Evolutionary conservation across 164 flowering plant species (phyloP).

Genomic region (Vitis riparia): DNA sequence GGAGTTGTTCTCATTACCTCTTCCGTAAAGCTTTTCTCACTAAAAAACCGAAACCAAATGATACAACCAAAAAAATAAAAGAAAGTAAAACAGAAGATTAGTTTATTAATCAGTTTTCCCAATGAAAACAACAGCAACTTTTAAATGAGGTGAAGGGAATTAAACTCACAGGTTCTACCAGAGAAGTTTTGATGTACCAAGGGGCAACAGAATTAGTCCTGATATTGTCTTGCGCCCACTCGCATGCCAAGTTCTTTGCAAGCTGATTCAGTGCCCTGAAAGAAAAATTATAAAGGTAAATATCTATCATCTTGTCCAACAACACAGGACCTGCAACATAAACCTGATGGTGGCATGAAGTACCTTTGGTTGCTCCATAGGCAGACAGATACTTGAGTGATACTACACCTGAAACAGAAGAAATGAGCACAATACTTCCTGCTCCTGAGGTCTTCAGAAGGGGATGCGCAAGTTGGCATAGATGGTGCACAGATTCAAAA

Average conservation of each 20-base stretch:
- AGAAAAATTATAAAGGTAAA: neutral
- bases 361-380: conserved; percentile 53
- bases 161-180: conserved; percentile 4
- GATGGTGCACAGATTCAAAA: conserved; percentile 47
- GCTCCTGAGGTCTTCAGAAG: conserved; percentile 46
- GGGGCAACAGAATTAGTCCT: conserved; percentile 22
- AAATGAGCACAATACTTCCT: conserved; percentile 51
- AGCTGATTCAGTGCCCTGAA: conserved; percentile 37
- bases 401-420: conserved; percentile 43
- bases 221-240: conserved; percentile 26
- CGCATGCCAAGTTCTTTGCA: conserved; percentile 17
- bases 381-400: conserved; percentile 19
- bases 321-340: neutral
- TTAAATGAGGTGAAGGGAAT: too few relatives aligned
- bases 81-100: too few relatives aligned
- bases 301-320: too few relatives aligned
- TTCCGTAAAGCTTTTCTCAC: conserved; percentile 10
- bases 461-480: conserved; percentile 59
- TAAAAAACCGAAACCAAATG: neutral
- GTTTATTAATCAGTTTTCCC: too few relatives aligned
- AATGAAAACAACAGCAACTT: too few relatives aligned
- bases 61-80: too few relatives aligned
- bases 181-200: conserved; percentile 8
- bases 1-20: conserved; percentile 12
- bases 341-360: neutral